A percentile compares a stretch with the other conserved stretches of the same genome.
phyloP scores from a whole-genome alignment of 2,329 filamentous ascomycete species.

The Purpureocillium lavendulum region DNA sequence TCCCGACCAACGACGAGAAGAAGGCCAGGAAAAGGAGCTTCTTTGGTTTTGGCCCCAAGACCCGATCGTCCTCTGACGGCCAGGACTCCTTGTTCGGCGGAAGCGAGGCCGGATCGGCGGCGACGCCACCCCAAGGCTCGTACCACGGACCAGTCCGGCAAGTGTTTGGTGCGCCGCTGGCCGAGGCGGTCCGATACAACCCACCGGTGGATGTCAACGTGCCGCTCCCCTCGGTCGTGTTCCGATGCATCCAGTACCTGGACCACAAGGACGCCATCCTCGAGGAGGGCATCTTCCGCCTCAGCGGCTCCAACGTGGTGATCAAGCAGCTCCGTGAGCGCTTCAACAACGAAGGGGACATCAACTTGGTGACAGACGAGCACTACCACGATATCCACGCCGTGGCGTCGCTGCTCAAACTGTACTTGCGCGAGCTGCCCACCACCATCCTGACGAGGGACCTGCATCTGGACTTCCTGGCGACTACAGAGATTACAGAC shows the following conservation, averaged over 20 bases:
- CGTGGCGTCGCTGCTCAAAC: constrained; percentile 85
- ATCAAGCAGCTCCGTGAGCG: constrained; percentile 86
- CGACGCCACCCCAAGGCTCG: constrained; percentile 31
- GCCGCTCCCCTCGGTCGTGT: constrained; percentile 84
- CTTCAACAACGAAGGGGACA: constrained; percentile 88
- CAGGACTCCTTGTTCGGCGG: constrained; percentile 47
- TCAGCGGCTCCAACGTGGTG: constrained; percentile 93
- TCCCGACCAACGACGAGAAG: constrained; percentile 60
- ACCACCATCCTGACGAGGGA: constrained; percentile 87
- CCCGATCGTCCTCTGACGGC: constrained; percentile 48
- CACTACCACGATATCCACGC: constrained; percentile 94
- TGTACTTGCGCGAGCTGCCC: constrained; percentile 87
- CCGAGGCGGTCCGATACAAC: constrained; percentile 78
- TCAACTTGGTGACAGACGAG: constrained; percentile 75
- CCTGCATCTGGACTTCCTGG: constrained; percentile 79
- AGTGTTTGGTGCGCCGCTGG: constrained; percentile 78
- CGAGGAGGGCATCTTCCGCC: constrained; percentile 93
- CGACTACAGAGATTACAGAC: constrained; percentile 71
- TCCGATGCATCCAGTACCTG: constrained; percentile 90
- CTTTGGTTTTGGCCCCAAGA: constrained; percentile 59
- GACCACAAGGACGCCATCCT: constrained; percentile 69
- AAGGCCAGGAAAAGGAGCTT: constrained; percentile 72
- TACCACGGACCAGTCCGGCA: constrained; percentile 51
- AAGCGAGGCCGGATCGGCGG: constrained; percentile 34
- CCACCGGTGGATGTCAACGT: constrained; percentile 64